These are phyloP conservation scores for Auriscalpium orientale DNA, from an alignment of 768 basidiomycete species.

Conservation along the genomic window DNA sequence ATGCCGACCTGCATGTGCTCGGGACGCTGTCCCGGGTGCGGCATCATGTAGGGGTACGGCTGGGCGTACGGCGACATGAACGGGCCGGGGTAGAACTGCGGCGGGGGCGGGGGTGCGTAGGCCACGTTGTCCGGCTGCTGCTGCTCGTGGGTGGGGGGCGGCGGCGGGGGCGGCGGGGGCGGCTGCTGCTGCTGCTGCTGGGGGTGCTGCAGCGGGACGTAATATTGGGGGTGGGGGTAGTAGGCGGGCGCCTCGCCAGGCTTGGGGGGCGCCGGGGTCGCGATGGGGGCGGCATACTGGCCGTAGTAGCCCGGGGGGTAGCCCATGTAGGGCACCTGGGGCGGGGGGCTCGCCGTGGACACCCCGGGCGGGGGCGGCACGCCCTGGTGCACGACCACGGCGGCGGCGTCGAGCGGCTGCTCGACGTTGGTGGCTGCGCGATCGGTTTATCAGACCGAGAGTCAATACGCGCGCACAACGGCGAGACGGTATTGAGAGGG, in stretches of 20 bases:
- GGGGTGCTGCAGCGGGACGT: constrained; percentile 31
- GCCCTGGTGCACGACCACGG: constrained; percentile 21
- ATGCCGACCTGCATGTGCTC: constrained; percentile 9
- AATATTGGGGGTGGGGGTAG: constrained; percentile 43
- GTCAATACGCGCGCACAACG: constrained; percentile 16
- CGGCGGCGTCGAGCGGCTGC: constrained; percentile 32
- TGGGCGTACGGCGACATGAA: constrained; percentile 41
- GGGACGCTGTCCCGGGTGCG: constrained; percentile 29
- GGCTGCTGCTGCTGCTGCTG: constrained; percentile 29
- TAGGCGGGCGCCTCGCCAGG: constrained; percentile 45
- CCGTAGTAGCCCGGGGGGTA: constrained; percentile 50
- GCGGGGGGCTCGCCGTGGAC: constrained; percentile 30
- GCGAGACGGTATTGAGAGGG: constrained; percentile 4
- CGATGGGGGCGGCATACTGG: constrained; percentile 37
- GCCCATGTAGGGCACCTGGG: constrained; percentile 46
- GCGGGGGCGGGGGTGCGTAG: constrained; percentile 26
- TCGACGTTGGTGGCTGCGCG: constrained; percentile 52
- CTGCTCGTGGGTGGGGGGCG: constrained; percentile 16
- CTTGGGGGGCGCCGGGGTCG: constrained; percentile 33
- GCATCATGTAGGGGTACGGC: constrained; percentile 38
- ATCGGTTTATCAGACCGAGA: constrained; percentile 24
- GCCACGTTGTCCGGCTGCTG: constrained; percentile 25
- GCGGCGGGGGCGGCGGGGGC: constrained; percentile 30
- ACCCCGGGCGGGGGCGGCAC: constrained; percentile 24
- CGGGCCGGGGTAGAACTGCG: constrained; percentile 40